A percentile compares a stretch with the other conserved stretches of the same genome.
phyloP scores from a whole-genome alignment of 345 rosid species.

The Populus euphratica region DNA sequence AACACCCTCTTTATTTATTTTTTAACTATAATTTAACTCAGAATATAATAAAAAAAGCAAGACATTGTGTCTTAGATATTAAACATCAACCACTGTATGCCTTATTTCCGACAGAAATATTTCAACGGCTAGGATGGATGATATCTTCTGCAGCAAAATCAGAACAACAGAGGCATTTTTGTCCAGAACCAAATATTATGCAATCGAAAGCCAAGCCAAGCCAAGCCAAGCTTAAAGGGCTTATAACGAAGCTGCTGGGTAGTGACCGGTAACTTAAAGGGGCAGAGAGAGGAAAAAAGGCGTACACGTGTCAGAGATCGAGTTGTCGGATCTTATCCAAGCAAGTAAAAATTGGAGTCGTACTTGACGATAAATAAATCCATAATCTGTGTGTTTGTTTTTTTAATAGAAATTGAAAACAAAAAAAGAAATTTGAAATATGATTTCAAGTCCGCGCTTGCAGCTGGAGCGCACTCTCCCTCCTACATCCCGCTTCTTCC shows the following conservation, averaged over 20 bases:
- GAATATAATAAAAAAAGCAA: not conserved
- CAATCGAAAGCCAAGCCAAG: no score
- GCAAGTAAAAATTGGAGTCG: conserved; percentile 1
- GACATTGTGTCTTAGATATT: not conserved
- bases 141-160: not conserved
- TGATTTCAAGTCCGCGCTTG: conserved; percentile 34
- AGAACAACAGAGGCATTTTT: not conserved
- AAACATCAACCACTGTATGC: no score
- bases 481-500: conserved; percentile 13
- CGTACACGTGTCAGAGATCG: conserved; percentile 37
- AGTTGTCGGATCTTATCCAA: conserved; percentile 47
- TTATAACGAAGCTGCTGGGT: not conserved
- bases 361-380: no score
- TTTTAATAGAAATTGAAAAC: not conserved
- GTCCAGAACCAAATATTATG: not conserved
- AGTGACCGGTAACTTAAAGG: not conserved
- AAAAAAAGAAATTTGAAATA: conserved; percentile 25
- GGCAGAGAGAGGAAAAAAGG: not conserved
- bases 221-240: not conserved
- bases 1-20: no score
- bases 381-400: not conserved
- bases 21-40: not conserved
- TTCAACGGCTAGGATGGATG: conserved; percentile 7
- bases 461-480: conserved; percentile 36
- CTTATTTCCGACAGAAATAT: not conserved